phyloP scores from a whole-genome alignment of 148 eudicot genomes.

The Amaranthus palmeri region DNA sequence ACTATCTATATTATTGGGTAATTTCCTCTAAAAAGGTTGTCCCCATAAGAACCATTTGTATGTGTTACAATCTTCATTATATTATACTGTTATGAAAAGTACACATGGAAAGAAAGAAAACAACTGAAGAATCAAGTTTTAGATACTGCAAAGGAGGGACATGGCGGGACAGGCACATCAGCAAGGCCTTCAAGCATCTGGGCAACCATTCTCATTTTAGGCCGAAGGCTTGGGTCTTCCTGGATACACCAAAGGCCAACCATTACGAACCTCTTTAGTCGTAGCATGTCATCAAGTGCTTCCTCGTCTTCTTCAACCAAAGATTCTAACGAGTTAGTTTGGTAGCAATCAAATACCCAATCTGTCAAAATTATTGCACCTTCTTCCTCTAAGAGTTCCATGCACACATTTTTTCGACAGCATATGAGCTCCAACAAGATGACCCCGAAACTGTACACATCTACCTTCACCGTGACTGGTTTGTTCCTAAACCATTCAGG shows the following conservation, averaged over 20 bases:
- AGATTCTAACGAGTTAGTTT: conserved; percentile 8
- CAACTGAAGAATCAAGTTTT: too few relatives aligned
- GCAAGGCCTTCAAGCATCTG: conserved; percentile 36
- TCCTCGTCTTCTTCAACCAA: conserved; percentile 17
- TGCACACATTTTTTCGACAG: conserved; percentile 23
- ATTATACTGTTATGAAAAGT: too few relatives aligned
- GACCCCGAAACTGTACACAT: conserved; percentile 55
- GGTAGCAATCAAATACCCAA: conserved; percentile 45
- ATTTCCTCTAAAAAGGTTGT: too few relatives aligned
- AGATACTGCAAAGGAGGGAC: not conserved
- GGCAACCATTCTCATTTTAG: conserved; percentile 31
- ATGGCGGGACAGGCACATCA: conserved; percentile 30
- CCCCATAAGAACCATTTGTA: too few relatives aligned
- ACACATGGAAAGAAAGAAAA: too few relatives aligned
- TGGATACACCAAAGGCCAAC: conserved; percentile 44
- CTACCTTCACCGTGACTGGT: conserved; percentile 45
- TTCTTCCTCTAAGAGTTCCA: conserved; percentile 12
- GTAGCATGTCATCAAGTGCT: conserved; percentile 4
- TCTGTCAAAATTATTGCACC: conserved; percentile 26
- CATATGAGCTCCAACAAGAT: conserved; percentile 44
- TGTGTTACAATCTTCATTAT: too few relatives aligned
- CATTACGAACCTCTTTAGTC: conserved; percentile 20
- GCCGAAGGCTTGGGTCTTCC: conserved; percentile 39
- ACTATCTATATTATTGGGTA: too few relatives aligned
- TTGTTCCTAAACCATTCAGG: conserved; percentile 70